Conservation (phyloP, 441 rosid species). For the Pelargonium cotyledonis region DNA sequence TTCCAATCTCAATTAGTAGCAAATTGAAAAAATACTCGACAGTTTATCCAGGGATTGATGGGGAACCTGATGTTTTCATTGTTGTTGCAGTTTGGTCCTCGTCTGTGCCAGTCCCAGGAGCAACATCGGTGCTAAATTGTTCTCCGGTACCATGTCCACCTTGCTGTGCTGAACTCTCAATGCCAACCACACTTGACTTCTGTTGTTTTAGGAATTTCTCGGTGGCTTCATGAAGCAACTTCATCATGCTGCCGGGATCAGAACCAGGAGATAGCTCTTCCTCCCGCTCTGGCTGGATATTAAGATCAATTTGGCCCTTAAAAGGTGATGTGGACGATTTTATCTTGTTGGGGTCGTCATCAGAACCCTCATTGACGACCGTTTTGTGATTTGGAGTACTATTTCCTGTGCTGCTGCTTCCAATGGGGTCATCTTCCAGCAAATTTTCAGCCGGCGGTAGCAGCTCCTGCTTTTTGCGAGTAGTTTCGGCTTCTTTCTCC, state of each 20-base stretch:
- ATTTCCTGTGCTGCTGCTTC: not conserved
- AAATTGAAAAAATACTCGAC: too few relatives aligned
- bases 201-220: not conserved
- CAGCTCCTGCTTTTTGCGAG: constrained; percentile 31
- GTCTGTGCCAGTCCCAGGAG: not conserved
- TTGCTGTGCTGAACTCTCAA: not conserved
- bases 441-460: constrained; percentile 32
- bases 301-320: not conserved
- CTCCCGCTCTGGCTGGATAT: not conserved
- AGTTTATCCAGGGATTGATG: not conserved
- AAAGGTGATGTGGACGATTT: not conserved
- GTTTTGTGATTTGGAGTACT: not conserved
- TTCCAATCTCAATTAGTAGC: too few relatives aligned
- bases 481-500: constrained; percentile 51
- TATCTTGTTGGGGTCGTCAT: not conserved
- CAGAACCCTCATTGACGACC: not conserved
- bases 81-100: not conserved
- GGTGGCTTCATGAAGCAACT: not conserved
- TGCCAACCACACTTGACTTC: too few relatives aligned
- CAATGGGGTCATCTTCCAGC: constrained; percentile 36
- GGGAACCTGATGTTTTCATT: not conserved
- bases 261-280: not conserved
- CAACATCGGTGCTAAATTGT: not conserved
- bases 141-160: not conserved
- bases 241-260: not conserved